phyloP scores from a whole-genome alignment of 306 rosid genomes.

The Senna siamea region DNA sequence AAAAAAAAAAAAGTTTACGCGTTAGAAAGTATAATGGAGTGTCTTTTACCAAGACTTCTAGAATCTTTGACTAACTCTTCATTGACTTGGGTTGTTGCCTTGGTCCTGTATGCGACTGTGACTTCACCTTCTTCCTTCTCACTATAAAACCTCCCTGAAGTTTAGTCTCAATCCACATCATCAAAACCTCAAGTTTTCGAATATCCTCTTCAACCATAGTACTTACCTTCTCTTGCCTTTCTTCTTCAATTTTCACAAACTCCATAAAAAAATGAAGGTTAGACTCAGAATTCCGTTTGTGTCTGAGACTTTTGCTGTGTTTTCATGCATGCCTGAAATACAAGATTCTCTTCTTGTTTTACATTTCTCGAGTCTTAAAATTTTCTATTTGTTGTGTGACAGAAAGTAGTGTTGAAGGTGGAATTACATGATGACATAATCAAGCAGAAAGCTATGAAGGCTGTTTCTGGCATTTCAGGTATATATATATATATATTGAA shows the following conservation, averaged over 20 bases:
- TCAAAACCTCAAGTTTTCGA: neutral
- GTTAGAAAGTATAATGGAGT: no score
- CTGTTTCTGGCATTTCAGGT: slow-evolving; percentile 60
- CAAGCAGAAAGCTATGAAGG: slow-evolving; percentile 61
- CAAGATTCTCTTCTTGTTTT: neutral
- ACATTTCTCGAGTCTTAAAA: no score
- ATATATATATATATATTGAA: neutral
- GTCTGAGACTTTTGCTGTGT: neutral
- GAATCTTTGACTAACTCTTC: no score
- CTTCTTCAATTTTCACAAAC: neutral
- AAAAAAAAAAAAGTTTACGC: no score
- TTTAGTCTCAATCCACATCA: neutral
- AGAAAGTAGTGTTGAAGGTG: slow-evolving; percentile 61
- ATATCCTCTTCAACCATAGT: neutral
- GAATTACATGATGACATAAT: slow-evolving; percentile 43
- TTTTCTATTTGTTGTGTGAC: slow-evolving; percentile 21
- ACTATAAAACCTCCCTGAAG: neutral
- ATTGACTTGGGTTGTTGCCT: no score
- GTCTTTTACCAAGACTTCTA: no score
- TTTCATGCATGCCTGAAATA: no score
- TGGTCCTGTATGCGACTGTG: no score
- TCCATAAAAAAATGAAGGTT: neutral
- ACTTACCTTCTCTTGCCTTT: neutral
- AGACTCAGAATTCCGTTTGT: neutral
- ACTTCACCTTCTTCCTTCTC: no score